phyloP scores from a whole-genome alignment of 73 alveolate genomes.

The Paramecium pentaurelia region DNA sequence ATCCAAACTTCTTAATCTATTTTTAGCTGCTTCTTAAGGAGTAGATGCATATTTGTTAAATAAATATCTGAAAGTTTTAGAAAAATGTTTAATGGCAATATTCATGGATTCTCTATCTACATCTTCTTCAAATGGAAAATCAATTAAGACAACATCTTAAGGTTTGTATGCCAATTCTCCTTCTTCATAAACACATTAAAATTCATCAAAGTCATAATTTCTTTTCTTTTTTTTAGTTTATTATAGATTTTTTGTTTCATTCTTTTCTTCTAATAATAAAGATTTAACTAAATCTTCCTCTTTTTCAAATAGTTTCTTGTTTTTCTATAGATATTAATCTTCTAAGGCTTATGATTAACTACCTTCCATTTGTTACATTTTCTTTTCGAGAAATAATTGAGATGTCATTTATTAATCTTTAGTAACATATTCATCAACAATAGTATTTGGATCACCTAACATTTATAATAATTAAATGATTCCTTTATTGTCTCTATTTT shows the following conservation, averaged over 20 bases:
- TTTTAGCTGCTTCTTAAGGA: neutral
- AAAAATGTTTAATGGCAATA: neutral
- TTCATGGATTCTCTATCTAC: constrained; percentile 30
- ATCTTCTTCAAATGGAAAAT: constrained; percentile 1
- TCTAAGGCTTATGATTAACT: neutral
- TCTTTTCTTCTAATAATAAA: neutral
- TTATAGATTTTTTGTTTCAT: neutral
- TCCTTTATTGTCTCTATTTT: constrained; percentile 27
- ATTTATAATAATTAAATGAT: neutral
- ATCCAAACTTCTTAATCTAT: constrained; percentile 12
- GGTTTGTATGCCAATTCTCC: constrained; percentile 3
- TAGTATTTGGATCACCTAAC: constrained; percentile 9
- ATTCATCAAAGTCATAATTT: constrained; percentile 23
- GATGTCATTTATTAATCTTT: neutral
- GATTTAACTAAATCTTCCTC: constrained; percentile 32
- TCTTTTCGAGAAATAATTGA: neutral
- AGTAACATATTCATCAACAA: neutral
- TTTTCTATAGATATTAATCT: neutral
- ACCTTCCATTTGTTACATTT: constrained; percentile 25
- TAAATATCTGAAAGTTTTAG: neutral
- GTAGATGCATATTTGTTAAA: neutral
- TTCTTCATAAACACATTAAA: constrained; percentile 10
- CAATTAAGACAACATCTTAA: neutral
- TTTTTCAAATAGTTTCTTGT: neutral
- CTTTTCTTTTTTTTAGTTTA: constrained; percentile 2